These are phyloP conservation scores for Podospora pseudoanserina DNA, from an alignment of 495 filamentous ascomycete species.

Conservation along the genomic window DNA sequence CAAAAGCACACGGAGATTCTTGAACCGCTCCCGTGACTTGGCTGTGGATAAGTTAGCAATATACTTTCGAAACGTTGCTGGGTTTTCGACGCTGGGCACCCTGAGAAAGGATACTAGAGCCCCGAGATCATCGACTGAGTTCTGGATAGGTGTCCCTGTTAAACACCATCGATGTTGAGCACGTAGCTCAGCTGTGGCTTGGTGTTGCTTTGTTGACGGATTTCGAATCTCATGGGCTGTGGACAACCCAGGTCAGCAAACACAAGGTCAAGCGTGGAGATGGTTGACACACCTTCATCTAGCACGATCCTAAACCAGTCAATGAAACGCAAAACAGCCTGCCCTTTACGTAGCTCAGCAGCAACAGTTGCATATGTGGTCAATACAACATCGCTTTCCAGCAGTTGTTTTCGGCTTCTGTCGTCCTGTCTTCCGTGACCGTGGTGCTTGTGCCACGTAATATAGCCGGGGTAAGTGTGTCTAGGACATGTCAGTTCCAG, in stretches of 20 bases:
- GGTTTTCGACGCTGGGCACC: not conserved
- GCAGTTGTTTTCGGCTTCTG: not conserved
- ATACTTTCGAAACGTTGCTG: not conserved
- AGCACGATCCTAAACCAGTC: not conserved
- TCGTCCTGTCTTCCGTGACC: not conserved
- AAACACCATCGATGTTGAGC: slow-evolving; percentile 6
- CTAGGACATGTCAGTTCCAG: not conserved
- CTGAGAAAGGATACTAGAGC: not conserved
- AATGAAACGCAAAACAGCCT: not conserved
- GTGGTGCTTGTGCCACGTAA: not conserved
- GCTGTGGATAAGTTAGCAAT: not conserved
- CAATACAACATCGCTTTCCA: not conserved
- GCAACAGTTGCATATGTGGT: slow-evolving; percentile 1
- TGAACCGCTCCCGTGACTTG: not conserved
- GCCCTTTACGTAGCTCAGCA: not conserved
- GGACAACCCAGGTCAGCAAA: not conserved
- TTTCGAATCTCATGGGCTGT: slow-evolving; percentile 4
- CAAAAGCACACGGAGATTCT: not conserved
- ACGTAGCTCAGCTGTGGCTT: not conserved
- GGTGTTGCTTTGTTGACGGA: not conserved
- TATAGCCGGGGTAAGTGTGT: not conserved
- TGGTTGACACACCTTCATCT: not conserved
- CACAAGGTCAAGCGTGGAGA: not conserved
- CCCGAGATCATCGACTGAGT: slow-evolving; percentile 1
- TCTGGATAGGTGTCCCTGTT: slow-evolving; percentile 4